Evolutionary conservation across 2,329 filamentous ascomycete genomes (phyloP).

Genomic region (Colletotrichum paranaense): DNA sequence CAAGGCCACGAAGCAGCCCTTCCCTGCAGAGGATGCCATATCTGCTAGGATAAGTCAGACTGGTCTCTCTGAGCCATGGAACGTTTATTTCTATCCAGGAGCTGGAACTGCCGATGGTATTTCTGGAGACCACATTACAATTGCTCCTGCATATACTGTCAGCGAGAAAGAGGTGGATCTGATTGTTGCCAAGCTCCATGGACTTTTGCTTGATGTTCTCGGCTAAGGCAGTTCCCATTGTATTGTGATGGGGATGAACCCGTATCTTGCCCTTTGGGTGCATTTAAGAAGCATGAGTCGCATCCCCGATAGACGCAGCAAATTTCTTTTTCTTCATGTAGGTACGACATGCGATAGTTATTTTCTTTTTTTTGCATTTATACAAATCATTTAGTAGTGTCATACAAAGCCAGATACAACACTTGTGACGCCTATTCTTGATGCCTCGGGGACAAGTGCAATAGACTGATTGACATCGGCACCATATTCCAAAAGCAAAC

Average conservation of each 20-base stretch:
- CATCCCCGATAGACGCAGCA: background rate
- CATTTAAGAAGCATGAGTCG: background rate
- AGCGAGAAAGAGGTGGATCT: conserved; percentile 42
- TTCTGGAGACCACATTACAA: conserved; percentile 74
- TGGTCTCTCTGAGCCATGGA: background rate
- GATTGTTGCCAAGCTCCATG: background rate
- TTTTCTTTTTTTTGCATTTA: background rate
- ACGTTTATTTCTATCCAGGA: conserved; percentile 59
- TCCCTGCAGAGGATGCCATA: conserved; percentile 43
- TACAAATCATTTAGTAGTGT: background rate
- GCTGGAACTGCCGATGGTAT: conserved; percentile 69
- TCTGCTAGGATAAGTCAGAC: background rate
- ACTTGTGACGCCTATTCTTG: background rate
- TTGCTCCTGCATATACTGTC: conserved; percentile 76
- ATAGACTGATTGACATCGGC: background rate
- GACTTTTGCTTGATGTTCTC: background rate
- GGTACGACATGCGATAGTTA: background rate
- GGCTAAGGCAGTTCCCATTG: background rate
- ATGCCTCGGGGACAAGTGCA: background rate
- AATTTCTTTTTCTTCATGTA: background rate
- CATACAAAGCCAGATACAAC: background rate
- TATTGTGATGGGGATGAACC: background rate
- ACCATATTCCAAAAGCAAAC: background rate
- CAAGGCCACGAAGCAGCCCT: conserved; percentile 48
- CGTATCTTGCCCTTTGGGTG: background rate